A percentile compares a stretch with the other conserved stretches of the same genome.
Conservation (phyloP, 306 rosid genomes). For the Carpinus fangiana region DNA sequence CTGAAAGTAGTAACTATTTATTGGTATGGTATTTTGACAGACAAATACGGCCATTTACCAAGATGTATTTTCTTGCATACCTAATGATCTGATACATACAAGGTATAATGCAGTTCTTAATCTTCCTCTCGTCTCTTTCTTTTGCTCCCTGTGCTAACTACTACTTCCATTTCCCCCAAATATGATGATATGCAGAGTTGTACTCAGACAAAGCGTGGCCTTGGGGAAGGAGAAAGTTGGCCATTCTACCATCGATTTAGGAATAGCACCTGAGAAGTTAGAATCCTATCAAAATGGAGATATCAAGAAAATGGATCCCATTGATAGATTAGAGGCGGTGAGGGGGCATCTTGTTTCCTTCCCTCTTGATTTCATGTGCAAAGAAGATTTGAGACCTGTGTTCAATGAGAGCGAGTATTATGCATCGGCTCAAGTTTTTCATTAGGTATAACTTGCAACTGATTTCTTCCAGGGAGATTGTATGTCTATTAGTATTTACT, state of each 20-base stretch:
- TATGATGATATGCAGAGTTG: slow-evolving; percentile 48
- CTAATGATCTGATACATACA: slow-evolving; percentile 81
- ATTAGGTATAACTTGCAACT: slow-evolving; percentile 36
- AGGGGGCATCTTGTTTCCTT: slow-evolving; percentile 92
- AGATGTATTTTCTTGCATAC: slow-evolving; percentile 88
- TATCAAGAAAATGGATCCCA: slow-evolving; percentile 49
- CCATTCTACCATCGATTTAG: slow-evolving; percentile 87
- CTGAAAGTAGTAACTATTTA: not conserved
- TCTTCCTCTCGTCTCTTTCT: not conserved
- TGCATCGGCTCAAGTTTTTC: slow-evolving; percentile 85
- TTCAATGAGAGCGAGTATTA: slow-evolving; percentile 93
- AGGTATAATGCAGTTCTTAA: slow-evolving; percentile 48
- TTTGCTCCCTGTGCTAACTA: slow-evolving; percentile 25
- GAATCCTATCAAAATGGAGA: slow-evolving; percentile 66
- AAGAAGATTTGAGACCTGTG: slow-evolving; percentile 92
- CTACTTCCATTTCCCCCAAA: not conserved
- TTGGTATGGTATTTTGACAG: slow-evolving; percentile 44
- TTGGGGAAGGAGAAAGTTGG: slow-evolving; percentile 74
- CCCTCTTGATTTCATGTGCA: slow-evolving; percentile 86
- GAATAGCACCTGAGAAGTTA: slow-evolving; percentile 69
- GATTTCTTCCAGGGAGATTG: not conserved
- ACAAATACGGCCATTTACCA: slow-evolving; percentile 82
- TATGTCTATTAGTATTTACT: not conserved
- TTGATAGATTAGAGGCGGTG: slow-evolving; percentile 64
- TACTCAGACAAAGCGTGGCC: slow-evolving; percentile 68